A percentile compares a stretch with the other conserved stretches of the same genome.
These are phyloP conservation scores for Craterostigma plantagineum DNA, from an alignment of 257 asterid genomes.

Conservation along the genomic window DNA sequence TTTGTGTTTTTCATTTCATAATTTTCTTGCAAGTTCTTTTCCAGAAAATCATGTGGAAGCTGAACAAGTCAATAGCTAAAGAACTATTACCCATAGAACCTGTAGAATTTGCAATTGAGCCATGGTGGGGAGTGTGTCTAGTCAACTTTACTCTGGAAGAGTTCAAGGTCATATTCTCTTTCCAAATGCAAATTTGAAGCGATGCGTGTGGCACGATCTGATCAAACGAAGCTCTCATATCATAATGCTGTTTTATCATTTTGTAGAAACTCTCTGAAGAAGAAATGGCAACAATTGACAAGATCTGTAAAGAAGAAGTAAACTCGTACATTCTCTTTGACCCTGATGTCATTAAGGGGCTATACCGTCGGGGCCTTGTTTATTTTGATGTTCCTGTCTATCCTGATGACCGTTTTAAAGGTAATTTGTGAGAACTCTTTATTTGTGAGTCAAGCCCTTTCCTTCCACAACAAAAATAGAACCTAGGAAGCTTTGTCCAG, in stretches of 20 bases:
- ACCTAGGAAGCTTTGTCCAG: too few relatives aligned
- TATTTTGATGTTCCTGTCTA: slow-evolving; percentile 95
- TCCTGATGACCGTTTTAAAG: slow-evolving; percentile 95
- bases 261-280: slow-evolving; percentile 91
- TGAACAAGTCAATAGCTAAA: slow-evolving; percentile 93
- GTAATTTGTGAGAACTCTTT: slow-evolving; percentile 16
- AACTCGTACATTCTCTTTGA: slow-evolving; percentile 82
- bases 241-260: slow-evolving; percentile 2
- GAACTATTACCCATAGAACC: slow-evolving; percentile 89
- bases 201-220: slow-evolving; percentile 5
- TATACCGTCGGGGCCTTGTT: slow-evolving; percentile 73
- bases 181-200: slow-evolving; percentile 8
- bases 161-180: slow-evolving; percentile 54
- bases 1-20: not conserved
- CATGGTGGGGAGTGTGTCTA: slow-evolving; percentile 99
- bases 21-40: slow-evolving; percentile 28
- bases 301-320: slow-evolving; percentile 94
- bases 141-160: slow-evolving; percentile 97
- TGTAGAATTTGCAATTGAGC: slow-evolving; percentile 77
- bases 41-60: slow-evolving; percentile 99
- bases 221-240: slow-evolving; percentile 7
- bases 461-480: too few relatives aligned
- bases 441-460: not conserved
- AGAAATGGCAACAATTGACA: slow-evolving; percentile 95
- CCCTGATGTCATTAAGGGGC: slow-evolving; percentile 77